Evolutionary conservation across 2,329 filamentous ascomycete genomes (phyloP).

Genomic region (Pseudocercospora pini-densiflorae): DNA sequence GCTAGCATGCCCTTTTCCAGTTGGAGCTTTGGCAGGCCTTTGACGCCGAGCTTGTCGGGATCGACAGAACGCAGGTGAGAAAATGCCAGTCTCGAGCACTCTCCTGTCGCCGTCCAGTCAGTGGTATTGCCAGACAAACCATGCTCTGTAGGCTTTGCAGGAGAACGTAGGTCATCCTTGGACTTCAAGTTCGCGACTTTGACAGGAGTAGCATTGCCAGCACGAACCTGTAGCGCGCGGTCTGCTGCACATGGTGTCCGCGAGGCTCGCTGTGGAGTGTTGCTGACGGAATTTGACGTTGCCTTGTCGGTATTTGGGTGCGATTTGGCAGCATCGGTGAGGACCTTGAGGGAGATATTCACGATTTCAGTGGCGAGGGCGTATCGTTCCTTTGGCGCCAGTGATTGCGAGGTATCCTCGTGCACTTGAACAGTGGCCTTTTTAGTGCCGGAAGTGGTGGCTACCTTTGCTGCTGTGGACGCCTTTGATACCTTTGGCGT

Average conservation of each 20-base stretch:
- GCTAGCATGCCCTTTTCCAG: slow-evolving; percentile 75
- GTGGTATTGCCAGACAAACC: background rate
- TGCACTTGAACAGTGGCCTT: slow-evolving; percentile 41
- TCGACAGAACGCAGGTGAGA: slow-evolving; percentile 65
- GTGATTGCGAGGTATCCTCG: slow-evolving; percentile 40
- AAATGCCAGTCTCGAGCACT: slow-evolving; percentile 73
- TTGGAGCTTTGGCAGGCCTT: slow-evolving; percentile 66
- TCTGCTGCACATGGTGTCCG: slow-evolving; percentile 10
- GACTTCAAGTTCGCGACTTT: background rate
- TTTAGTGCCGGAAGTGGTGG: slow-evolving; percentile 4
- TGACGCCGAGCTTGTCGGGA: slow-evolving; percentile 53
- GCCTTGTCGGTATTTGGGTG: background rate
- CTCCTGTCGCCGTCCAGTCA: slow-evolving; percentile 56
- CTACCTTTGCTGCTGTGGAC: slow-evolving; percentile 11
- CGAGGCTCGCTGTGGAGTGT: background rate
- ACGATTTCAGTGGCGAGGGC: slow-evolving; percentile 73
- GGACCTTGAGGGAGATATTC: slow-evolving; percentile 70
- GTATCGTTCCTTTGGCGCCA: slow-evolving; percentile 65
- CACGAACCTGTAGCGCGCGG: slow-evolving; percentile 48
- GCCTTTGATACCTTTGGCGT: slow-evolving; percentile 11
- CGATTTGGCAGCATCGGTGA: slow-evolving; percentile 68
- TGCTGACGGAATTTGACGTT: too few relatives aligned
- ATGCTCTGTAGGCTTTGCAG: slow-evolving; percentile 11
- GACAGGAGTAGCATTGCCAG: slow-evolving; percentile 54
- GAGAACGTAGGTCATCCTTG: slow-evolving; percentile 51